Evolutionary conservation across 2,329 filamentous ascomycete genomes (phyloP).

Genomic region (Colletotrichum liaoningense): DNA sequence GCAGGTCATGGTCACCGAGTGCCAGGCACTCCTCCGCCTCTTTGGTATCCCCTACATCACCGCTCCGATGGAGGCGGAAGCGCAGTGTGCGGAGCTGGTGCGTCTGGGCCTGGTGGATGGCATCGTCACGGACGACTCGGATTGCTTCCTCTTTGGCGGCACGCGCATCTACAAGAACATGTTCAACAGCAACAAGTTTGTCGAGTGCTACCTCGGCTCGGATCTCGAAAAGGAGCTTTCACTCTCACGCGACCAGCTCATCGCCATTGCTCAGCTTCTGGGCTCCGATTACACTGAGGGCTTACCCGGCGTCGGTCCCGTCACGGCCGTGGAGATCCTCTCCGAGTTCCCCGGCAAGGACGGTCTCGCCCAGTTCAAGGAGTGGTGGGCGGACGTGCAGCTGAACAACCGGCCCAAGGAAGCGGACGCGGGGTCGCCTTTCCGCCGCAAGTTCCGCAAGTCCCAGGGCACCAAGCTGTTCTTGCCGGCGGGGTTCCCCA

Average conservation of each 20-base stretch:
- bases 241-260: slow-evolving; percentile 86
- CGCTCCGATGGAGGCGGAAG: slow-evolving; percentile 98
- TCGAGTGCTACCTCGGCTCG: slow-evolving; percentile 89
- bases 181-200: slow-evolving; percentile 98
- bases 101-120: slow-evolving; percentile 90
- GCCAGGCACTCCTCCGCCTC: slow-evolving; percentile 87
- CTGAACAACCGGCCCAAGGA: slow-evolving; percentile 71
- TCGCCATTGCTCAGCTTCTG: slow-evolving; percentile 88
- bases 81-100: slow-evolving; percentile 94
- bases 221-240: slow-evolving; percentile 93
- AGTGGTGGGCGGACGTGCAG: slow-evolving; percentile 90
- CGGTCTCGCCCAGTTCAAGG: slow-evolving; percentile 79
- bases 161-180: slow-evolving; percentile 99
- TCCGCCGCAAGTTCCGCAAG: slow-evolving; percentile 88
- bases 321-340: slow-evolving; percentile 93
- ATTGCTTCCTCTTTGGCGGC: slow-evolving; percentile 96
- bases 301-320: slow-evolving; percentile 88
- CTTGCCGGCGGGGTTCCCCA: slow-evolving; percentile 83
- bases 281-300: slow-evolving; percentile 97
- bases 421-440: slow-evolving; percentile 69
- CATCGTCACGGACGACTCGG: slow-evolving; percentile 96
- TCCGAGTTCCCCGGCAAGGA: slow-evolving; percentile 80
- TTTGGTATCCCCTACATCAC: slow-evolving; percentile 98
- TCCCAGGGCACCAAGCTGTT: slow-evolving; percentile 86
- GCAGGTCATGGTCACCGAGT: slow-evolving; percentile 95